A percentile compares a stretch with the other conserved stretches of the same genome.
phyloP scores from a whole-genome alignment of 306 rosid genomes.

The Arachis hypogaea region DNA sequence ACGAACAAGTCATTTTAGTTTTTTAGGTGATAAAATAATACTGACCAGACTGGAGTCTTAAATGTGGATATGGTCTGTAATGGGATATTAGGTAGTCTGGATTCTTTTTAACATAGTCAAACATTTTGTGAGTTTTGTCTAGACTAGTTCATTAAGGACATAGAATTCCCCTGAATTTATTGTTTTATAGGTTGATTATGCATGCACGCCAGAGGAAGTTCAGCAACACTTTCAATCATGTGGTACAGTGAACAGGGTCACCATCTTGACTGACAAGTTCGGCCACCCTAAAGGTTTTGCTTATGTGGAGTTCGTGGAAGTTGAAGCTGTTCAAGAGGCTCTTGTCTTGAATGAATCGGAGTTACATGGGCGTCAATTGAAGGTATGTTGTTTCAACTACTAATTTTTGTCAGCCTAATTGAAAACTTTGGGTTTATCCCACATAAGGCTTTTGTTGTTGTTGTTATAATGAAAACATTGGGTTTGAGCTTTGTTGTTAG shows the following conservation, averaged over 20 bases:
- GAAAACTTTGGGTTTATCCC: conserved; percentile 6
- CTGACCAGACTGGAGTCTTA: conserved; percentile 17
- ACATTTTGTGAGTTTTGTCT: conserved; percentile 17
- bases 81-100: background rate
- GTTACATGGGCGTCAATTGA: conserved; percentile 90
- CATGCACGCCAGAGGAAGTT: conserved; percentile 99
- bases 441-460: no score
- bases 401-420: conserved; percentile 6
- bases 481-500: background rate
- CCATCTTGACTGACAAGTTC: conserved; percentile 86
- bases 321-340: conserved; percentile 93
- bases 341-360: conserved; percentile 77
- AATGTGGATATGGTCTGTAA: background rate
- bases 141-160: conserved; percentile 31
- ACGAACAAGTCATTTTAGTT: background rate
- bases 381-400: conserved; percentile 49
- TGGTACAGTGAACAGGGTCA: conserved; percentile 91
- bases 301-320: conserved; percentile 86
- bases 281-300: conserved; percentile 98
- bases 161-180: conserved; percentile 37
- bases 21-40: conserved; percentile 2
- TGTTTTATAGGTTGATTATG: conserved; percentile 82
- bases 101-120: conserved; percentile 30
- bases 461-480: no score
- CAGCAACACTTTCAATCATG: conserved; percentile 96